phyloP scores from a whole-genome alignment of 192 early-diverging fungal genomes.

The Gaertneriomyces sp. region DNA sequence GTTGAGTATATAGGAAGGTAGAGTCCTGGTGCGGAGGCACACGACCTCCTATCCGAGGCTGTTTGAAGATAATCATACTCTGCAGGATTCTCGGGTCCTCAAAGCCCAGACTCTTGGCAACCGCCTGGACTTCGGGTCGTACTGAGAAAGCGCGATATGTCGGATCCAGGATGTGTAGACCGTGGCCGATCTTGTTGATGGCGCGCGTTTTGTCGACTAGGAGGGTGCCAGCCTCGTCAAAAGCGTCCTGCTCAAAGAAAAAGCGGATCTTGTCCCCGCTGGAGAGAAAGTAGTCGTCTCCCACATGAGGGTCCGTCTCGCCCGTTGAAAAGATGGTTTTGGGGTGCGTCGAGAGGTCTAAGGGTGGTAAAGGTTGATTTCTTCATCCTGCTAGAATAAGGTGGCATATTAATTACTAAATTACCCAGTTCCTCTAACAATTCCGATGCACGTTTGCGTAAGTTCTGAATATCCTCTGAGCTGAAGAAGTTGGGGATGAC shows the following conservation, averaged over 20 bases:
- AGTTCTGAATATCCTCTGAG: slow-evolving; percentile 35
- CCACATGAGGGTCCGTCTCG: slow-evolving; percentile 58
- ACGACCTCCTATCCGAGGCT: slow-evolving; percentile 56
- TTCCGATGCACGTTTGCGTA: slow-evolving; percentile 46
- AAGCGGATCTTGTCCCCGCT: slow-evolving; percentile 80
- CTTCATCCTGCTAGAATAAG: neutral
- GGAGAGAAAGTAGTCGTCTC: slow-evolving; percentile 85
- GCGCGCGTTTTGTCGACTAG: slow-evolving; percentile 57
- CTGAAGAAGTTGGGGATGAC: slow-evolving; percentile 68
- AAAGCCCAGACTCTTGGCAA: slow-evolving; percentile 64
- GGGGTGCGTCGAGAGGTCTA: slow-evolving; percentile 65
- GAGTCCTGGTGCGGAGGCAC: slow-evolving; percentile 90
- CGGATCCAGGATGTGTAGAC: slow-evolving; percentile 77
- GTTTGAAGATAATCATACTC: slow-evolving; percentile 83
- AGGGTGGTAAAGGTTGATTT: neutral
- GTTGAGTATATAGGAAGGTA: slow-evolving; percentile 86
- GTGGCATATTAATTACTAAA: neutral
- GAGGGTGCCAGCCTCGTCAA: slow-evolving; percentile 63
- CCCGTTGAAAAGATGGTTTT: slow-evolving; percentile 77
- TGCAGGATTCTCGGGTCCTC: slow-evolving; percentile 74
- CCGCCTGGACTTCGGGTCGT: slow-evolving; percentile 41
- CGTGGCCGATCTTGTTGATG: slow-evolving; percentile 92
- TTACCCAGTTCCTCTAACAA: slow-evolving; percentile 56
- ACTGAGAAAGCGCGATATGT: slow-evolving; percentile 67
- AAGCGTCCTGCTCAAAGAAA: slow-evolving; percentile 85